These are phyloP conservation scores for Populus tomentosa DNA, from an alignment of 441 rosid species.

Conservation along the genomic window DNA sequence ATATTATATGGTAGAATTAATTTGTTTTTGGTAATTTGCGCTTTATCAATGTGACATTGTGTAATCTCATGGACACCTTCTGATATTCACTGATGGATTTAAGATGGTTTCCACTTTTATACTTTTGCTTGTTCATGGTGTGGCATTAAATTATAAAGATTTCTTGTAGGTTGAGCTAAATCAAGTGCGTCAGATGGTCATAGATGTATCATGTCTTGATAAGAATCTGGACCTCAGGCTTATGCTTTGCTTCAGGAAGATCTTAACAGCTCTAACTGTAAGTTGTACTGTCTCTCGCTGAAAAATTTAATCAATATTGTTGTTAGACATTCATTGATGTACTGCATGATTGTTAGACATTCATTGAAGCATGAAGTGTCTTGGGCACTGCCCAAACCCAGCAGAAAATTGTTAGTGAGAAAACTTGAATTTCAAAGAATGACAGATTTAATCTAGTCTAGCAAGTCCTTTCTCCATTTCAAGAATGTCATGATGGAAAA, in stretches of 20 bases:
- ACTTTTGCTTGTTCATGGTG: constrained; percentile 6
- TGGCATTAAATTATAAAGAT: constrained; percentile 25
- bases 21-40: background rate
- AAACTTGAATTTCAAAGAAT: background rate
- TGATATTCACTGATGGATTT: background rate
- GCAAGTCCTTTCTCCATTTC: background rate
- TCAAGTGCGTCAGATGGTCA: no score
- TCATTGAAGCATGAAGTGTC: background rate
- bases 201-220: no score
- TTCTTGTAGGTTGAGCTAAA: no score
- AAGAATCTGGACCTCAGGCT: no score
- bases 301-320: no score
- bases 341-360: background rate
- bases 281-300: background rate
- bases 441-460: background rate
- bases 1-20: no score
- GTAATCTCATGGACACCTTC: constrained; percentile 12
- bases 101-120: background rate
- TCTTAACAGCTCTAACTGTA: no score
- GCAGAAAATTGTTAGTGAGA: background rate
- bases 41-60: background rate
- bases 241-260: no score
- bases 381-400: background rate
- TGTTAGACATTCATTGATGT: no score
- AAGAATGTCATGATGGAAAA: background rate